Base-by-base conservation (phyloP, 352 stramenopile species). In the Pythium pyrilobum region DNA sequence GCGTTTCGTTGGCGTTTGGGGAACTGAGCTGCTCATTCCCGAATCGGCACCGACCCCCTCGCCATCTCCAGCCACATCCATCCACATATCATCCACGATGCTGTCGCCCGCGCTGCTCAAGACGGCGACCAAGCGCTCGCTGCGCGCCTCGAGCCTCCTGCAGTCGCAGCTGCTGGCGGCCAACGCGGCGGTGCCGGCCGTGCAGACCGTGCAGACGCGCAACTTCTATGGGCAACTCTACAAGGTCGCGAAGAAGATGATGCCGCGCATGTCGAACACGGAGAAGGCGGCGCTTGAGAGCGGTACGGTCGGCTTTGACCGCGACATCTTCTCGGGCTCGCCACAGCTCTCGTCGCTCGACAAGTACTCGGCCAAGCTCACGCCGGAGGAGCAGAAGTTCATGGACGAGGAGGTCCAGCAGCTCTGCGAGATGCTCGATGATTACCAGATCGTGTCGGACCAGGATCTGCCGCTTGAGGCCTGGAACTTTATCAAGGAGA, bases 241-340 rank as follows among this genome's bases (percentile, higher is more conserved):
- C 77, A 93, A 96, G 54, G 76, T 96, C 62, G 93, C 93, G 7
- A 97, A 97, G 74, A 83, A 90, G 45, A 95, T 98, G 67, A 97
- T 98, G 91, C 94, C 94, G 52, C 78, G 89, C 53, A 98, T 98
- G 77, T 96, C 83, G 13, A 86, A 96, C 68, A 98, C 94, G 28
- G 94, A 98, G 66, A 96, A 97, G 69, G 94, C 96, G 51, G 94
- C 94, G 44, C 74, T 98, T 29, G 92, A 96, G 44, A 97, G 88
- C 72, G 94, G 94, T 50, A 98, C 94, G 6, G 96, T 98, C 59
- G 94, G 92, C 45, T 99, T 99, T 68, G 96, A 99, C 68, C 87
- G 94, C 50, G 96, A 99, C 55, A 98, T 99, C 56, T 99, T 99
- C 72, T 91, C 83, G 31, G 96, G 96, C 41, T 91, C 76, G 36